phyloP scores from a whole-genome alignment of 2,329 filamentous ascomycete genomes.

The Emergomyces orientalis region DNA sequence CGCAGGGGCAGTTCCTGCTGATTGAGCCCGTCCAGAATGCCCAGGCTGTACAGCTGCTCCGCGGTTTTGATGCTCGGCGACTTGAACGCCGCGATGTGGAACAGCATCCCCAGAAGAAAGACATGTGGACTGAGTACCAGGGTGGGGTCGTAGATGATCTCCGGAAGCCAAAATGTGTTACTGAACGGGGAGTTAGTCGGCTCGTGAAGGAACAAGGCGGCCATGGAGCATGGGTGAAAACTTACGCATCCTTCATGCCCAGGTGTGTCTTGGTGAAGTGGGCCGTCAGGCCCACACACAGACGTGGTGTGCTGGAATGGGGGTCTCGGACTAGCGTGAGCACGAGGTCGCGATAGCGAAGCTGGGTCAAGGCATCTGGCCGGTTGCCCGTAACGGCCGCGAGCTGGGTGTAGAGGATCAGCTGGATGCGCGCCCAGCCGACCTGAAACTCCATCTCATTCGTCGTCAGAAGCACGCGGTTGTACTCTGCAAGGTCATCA shows the following conservation, averaged over 20 bases:
- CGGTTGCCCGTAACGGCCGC: conserved; percentile 15
- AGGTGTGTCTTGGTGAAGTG: conserved; percentile 14
- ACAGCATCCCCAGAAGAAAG: conserved; percentile 15
- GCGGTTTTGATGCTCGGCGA: conserved; percentile 9
- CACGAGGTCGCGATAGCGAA: conserved; percentile 16
- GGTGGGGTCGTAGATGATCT: conserved; percentile 18
- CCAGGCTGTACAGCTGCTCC: conserved; percentile 14
- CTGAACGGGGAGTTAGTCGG: conserved; percentile 10
- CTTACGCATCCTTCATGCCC: conserved; percentile 13
- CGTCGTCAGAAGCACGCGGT: conserved; percentile 13
- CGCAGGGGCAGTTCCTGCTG: conserved; percentile 11
- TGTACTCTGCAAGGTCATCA: conserved; percentile 14
- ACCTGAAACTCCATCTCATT: conserved; percentile 16
- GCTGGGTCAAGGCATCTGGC: conserved; percentile 12
- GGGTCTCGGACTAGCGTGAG: conserved; percentile 7
- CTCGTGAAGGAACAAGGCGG: background rate
- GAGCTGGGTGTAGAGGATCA: conserved; percentile 16
- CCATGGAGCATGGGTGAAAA: background rate
- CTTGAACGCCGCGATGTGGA: conserved; percentile 15
- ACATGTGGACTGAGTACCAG: conserved; percentile 17
- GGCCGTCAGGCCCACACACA: conserved; percentile 11
- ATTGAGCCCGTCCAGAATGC: conserved; percentile 12
- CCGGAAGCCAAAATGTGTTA: conserved; percentile 17
- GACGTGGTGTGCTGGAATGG: background rate
- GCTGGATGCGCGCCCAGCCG: conserved; percentile 15